Percentiles rank a stretch among this genome's conserved stretches.
phyloP scores from a whole-genome alignment of 1,139 yeast genomes.

The Zygoascus sp. region DNA sequence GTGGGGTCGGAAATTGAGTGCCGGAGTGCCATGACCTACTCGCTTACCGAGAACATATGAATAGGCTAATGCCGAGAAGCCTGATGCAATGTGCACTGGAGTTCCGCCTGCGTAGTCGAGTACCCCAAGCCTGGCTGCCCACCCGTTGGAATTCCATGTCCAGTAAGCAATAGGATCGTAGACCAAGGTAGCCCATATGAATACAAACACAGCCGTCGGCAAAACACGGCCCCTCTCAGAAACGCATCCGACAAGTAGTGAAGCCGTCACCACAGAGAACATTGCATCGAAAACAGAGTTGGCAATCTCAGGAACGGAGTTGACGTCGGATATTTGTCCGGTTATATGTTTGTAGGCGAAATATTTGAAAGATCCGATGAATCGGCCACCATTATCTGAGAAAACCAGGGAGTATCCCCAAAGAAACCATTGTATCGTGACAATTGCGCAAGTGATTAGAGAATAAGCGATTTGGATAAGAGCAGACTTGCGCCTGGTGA shows the following conservation, averaged over 20 bases:
- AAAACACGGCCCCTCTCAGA: slow-evolving; percentile 55
- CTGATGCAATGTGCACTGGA: slow-evolving; percentile 59
- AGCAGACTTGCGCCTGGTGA: slow-evolving; percentile 54
- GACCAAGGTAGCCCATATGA: slow-evolving; percentile 53
- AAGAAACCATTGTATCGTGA: slow-evolving; percentile 51
- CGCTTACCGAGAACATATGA: slow-evolving; percentile 54
- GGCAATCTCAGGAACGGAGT: slow-evolving; percentile 34
- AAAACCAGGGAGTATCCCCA: slow-evolving; percentile 51
- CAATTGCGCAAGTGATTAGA: slow-evolving; percentile 40
- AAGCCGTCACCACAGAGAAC: slow-evolving; percentile 50
- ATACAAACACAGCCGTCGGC: slow-evolving; percentile 51
- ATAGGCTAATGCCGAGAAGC: slow-evolving; percentile 56
- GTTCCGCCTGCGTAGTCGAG: slow-evolving; percentile 65
- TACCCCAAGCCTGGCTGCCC: slow-evolving; percentile 49
- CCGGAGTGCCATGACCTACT: slow-evolving; percentile 22
- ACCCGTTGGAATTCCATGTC: slow-evolving; percentile 60
- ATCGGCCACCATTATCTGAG: slow-evolving; percentile 37
- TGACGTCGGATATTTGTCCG: slow-evolving; percentile 41
- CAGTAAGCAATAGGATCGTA: slow-evolving; percentile 63
- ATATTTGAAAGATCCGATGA: slow-evolving; percentile 46
- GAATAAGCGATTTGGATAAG: slow-evolving; percentile 53
- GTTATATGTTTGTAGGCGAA: slow-evolving; percentile 39
- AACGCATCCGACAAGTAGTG: slow-evolving; percentile 53
- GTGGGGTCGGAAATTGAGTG: slow-evolving; percentile 31
- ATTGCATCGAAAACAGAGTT: slow-evolving; percentile 49